These are phyloP conservation scores for Protea cynaroides DNA, from an alignment of 164 flowering plant species.

Conservation along the genomic window DNA sequence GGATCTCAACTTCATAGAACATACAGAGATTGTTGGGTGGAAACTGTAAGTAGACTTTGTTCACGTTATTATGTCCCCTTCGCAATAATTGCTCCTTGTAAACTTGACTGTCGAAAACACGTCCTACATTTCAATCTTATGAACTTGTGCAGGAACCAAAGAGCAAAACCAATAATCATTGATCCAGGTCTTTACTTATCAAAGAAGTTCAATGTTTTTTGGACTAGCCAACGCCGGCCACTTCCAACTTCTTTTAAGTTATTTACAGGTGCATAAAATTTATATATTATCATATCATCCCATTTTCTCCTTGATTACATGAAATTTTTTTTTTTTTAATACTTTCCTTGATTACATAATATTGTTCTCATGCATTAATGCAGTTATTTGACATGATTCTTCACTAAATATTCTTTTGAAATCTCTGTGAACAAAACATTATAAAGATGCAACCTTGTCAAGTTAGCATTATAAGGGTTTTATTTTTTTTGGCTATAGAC, in stretches of 20 bases:
- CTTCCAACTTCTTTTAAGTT: slow-evolving; percentile 81
- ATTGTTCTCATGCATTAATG: background rate
- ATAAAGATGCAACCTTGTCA: too few species aligned
- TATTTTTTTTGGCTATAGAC: too few species aligned
- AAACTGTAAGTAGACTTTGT: slow-evolving; percentile 60
- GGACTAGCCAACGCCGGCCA: slow-evolving; percentile 65
- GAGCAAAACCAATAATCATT: slow-evolving; percentile 80
- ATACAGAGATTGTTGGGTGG: slow-evolving; percentile 69
- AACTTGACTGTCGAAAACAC: background rate
- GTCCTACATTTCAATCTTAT: background rate
- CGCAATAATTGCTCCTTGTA: background rate
- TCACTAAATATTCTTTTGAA: background rate
- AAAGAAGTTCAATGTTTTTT: slow-evolving; percentile 67
- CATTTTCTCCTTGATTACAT: background rate
- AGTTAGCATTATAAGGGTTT: too few species aligned
- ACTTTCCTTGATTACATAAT: background rate
- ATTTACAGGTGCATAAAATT: slow-evolving; percentile 61
- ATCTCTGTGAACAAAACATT: background rate
- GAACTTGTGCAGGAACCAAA: slow-evolving; percentile 53
- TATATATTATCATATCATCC: background rate
- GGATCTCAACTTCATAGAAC: slow-evolving; percentile 85
- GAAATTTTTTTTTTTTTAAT: too few species aligned
- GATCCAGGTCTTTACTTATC: slow-evolving; percentile 95
- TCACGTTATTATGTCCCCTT: background rate
- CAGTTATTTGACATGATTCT: too few species aligned